Evolutionary conservation across 352 stramenopile genomes (phyloP).

Genomic region (Pilasporangium apinafurcum): DNA sequence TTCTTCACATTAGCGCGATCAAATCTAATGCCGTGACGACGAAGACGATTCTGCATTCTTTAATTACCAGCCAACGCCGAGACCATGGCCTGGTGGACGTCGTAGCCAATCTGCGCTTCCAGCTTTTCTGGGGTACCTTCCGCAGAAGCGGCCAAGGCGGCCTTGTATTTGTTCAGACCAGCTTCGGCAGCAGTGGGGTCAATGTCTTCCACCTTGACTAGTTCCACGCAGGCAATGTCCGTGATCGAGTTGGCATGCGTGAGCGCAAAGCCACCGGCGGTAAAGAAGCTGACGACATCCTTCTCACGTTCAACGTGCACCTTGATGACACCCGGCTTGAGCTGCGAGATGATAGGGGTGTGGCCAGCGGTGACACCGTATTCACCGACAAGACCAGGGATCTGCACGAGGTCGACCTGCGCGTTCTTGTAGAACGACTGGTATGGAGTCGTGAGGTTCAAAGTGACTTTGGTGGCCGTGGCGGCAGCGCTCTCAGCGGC

Average conservation of each 20-base stretch:
- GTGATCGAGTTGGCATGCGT: slow-evolving; percentile 95
- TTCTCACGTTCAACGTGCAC: slow-evolving; percentile 80
- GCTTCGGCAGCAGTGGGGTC: slow-evolving; percentile 85
- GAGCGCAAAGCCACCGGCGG: slow-evolving; percentile 94
- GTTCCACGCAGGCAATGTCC: slow-evolving; percentile 96
- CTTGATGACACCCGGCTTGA: slow-evolving; percentile 95
- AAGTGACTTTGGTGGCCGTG: slow-evolving; percentile 74
- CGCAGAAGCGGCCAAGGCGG: slow-evolving; percentile 64
- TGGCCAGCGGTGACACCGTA: slow-evolving; percentile 97
- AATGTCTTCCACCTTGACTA: slow-evolving; percentile 96
- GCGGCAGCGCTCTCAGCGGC: slow-evolving; percentile 31
- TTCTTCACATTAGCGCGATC: slow-evolving; percentile 4
- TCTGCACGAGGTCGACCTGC: slow-evolving; percentile 89
- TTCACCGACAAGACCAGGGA: slow-evolving; percentile 93
- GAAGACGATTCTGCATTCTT: slow-evolving; percentile 7
- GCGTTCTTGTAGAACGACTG: slow-evolving; percentile 77
- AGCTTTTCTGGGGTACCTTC: slow-evolving; percentile 88
- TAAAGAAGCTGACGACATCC: slow-evolving; percentile 96
- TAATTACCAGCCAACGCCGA: slow-evolving; percentile 77
- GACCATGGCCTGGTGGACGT: slow-evolving; percentile 92
- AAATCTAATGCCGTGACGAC: no score
- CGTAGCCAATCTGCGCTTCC: slow-evolving; percentile 94
- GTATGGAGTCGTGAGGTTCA: slow-evolving; percentile 83
- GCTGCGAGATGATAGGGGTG: slow-evolving; percentile 94
- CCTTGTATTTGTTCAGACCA: slow-evolving; percentile 91